Conservation (phyloP, 192 early-diverging fungal genomes). For the Rhizophlyctis rosea region DNA sequence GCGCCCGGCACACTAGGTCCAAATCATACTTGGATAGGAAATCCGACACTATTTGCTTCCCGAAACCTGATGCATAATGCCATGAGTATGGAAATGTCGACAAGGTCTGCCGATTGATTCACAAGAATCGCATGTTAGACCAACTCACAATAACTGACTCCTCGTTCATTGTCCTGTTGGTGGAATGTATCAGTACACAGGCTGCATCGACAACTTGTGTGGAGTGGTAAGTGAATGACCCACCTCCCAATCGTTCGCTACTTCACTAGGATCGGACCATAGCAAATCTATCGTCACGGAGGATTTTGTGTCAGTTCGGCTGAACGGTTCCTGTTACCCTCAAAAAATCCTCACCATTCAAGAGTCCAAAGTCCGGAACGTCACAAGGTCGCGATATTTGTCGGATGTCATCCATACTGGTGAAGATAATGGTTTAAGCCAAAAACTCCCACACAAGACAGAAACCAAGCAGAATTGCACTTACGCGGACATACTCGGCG, state of each 20-base stretch:
- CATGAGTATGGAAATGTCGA: constrained; percentile 1
- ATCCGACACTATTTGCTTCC: constrained; percentile 74
- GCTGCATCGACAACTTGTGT: no score
- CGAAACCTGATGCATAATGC: constrained; percentile 52
- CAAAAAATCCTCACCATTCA: constrained; percentile 72
- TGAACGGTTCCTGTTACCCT: not conserved
- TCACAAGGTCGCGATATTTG: constrained; percentile 77
- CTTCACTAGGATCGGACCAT: constrained; percentile 90
- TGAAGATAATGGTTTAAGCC: constrained; percentile 30
- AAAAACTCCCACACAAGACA: not conserved
- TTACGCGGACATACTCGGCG: constrained; percentile 57
- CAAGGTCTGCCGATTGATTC: constrained; percentile 4
- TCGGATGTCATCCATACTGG: constrained; percentile 86
- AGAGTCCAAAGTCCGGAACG: constrained; percentile 86
- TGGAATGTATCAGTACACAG: no score
- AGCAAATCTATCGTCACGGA: constrained; percentile 57
- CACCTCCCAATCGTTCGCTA: constrained; percentile 72
- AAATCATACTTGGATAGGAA: constrained; percentile 85
- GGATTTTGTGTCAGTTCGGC: not conserved
- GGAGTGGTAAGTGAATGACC: no score
- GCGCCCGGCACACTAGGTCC: constrained; percentile 82
- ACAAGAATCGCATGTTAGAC: no score
- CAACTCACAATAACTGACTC: constrained; percentile 79
- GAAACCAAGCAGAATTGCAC: constrained; percentile 5
- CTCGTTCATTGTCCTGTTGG: constrained; percentile 93